Evolutionary conservation across 192 early-diverging fungal genomes (phyloP), one percentile per base, ranked within the genome.

Genomic region (Coemansia sp.): DNA sequence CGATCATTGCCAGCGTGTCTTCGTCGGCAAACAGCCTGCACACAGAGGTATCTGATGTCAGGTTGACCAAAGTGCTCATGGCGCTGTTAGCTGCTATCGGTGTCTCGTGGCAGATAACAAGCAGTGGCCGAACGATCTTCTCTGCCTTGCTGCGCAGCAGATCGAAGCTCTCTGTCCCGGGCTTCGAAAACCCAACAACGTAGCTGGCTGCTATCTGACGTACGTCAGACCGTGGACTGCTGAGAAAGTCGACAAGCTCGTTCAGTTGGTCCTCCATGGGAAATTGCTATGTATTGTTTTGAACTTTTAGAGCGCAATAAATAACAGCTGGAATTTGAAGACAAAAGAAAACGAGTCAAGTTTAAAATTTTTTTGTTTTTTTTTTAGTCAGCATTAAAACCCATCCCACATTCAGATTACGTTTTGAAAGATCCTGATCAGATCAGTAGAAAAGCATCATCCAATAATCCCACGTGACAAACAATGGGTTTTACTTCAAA

Each of bases 31-130:
- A 83, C 68, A 86, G 81, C 5, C 69, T 66, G 48, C 89, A 79
- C n/a, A 93, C 71, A 33, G 74, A 75, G 3, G 72, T 54, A 68
- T 96, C 92, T 14, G 84, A 85, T 14, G 92, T 90, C 48, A 97
- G 74, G 82, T 97, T 98, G 55, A 98, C 90, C 39, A 98, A 84
- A 37, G 91, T 82, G 61, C 85, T 85, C 53, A 95, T 71, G 1
- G 94, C 93, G 68, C 93, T 90, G 75, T 96, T 93, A 22, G 94
- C 93, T 17, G 87, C 92, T 7, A 89, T 87, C 17, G 90, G 87
- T 51, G 89, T 86, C 35, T 94, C 92, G 53, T 87, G 87, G 71
- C 87, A 76, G 43, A 93, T 67, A 6, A 79, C 80, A 51, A 93
- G 89, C 64, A 95, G 77, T 43, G 88, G 88, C 60, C 87, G 86